Evolutionary conservation across 2,329 filamentous ascomycete genomes (phyloP), one percentile per base, ranked within the genome.

Genomic region (Cladosporium halotolerans): DNA sequence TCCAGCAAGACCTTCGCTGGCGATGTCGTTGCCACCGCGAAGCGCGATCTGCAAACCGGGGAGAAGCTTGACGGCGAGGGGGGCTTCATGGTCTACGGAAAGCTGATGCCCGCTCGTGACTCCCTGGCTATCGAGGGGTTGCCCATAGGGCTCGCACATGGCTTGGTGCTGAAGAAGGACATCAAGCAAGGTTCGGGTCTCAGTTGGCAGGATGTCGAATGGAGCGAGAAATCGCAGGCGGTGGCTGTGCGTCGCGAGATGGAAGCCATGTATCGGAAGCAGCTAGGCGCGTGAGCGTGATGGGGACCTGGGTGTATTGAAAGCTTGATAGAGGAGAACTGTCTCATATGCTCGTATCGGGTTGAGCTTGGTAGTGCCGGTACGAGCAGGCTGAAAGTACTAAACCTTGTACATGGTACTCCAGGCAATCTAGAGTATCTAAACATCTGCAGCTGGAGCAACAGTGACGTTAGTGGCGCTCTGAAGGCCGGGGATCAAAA

Each of bases 1-100:
- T 70, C 74, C 57, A 72, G 67, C n/a, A 70, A 70, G 61, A 72
- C 69, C 0, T 75, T 69, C 66, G 64, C 66, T 0, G 73, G 70
- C 19, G 73, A 76, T 56, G 72, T 74, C n/a, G 71, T 76, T 8
- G 73, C 74, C 4, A 75, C 72, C 3, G 72, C 73, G 19, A 76
- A 76, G 63, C 66, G 71, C 9, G 72, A 75, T 53, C 65, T 76
- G n/a, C 66, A 70, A 45, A 67, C 67, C 10, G 72, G 70, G 39
- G 74, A 75, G 62, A 73, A 69, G 62, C 65, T 75, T 0, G 74
- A 75, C 55, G 72, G 72, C 2, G 72, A 74, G 57, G 73, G 72
- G 13, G 73, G 73, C 2, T 76, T 70, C 59, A 74, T 72, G 57
- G 73, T 74, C 9, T 75, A 73, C 55, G 73, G 74, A 7, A 72